Conservation (phyloP, 164 flowering plant species). For the Berberis thunbergii region DNA sequence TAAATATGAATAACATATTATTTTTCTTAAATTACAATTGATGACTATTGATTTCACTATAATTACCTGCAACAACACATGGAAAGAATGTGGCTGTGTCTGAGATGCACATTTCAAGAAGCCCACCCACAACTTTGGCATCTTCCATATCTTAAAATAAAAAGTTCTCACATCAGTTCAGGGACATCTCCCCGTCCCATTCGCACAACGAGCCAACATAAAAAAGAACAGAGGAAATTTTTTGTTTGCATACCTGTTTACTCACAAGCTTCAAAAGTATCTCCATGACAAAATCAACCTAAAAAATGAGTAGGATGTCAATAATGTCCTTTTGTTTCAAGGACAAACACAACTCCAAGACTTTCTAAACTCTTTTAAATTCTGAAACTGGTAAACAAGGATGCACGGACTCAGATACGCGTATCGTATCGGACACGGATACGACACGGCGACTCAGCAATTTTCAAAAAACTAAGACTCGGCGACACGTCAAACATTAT, state of each 20-base stretch:
- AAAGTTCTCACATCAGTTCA: background rate
- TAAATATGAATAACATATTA: background rate
- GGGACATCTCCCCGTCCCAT: background rate
- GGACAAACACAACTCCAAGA: background rate
- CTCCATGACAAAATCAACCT: slow-evolving; percentile 98
- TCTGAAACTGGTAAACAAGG: slow-evolving; percentile 36
- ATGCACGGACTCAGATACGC: too few species aligned
- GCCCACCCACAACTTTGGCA: slow-evolving; percentile 98
- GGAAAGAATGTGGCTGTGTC: slow-evolving; percentile 92
- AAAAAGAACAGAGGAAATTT: background rate
- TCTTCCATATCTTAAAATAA: slow-evolving; percentile 68
- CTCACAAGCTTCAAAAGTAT: slow-evolving; percentile 83
- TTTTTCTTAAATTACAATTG: background rate
- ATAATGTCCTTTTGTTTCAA: background rate
- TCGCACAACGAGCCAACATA: background rate
- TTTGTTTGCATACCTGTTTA: slow-evolving; percentile 57
- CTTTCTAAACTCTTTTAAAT: slow-evolving; percentile 28
- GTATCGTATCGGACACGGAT: too few species aligned
- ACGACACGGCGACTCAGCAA: too few species aligned
- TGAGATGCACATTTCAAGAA: slow-evolving; percentile 93
- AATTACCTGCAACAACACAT: slow-evolving; percentile 69
- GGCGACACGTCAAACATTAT: too few species aligned
- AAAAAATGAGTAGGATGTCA: slow-evolving; percentile 11
- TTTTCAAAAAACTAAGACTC: too few species aligned
- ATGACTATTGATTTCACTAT: background rate